Conservation (phyloP, 176 grass and related monocot genomes). For the Musa schizocarpa region DNA sequence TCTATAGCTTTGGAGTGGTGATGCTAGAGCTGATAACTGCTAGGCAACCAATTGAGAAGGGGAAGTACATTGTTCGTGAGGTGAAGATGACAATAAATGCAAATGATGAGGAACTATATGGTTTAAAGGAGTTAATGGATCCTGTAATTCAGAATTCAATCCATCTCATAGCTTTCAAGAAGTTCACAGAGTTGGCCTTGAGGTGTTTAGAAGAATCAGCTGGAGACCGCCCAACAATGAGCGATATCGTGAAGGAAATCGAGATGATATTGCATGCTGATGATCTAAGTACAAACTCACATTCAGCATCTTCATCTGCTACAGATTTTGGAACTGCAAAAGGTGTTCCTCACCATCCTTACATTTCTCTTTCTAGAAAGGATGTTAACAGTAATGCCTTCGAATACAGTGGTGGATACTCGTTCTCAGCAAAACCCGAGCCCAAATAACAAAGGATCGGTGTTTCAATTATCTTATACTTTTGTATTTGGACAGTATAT, state of each 20-base stretch:
- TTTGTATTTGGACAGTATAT: not conserved
- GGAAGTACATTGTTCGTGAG: conserved; percentile 67
- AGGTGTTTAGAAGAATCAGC: conserved; percentile 51
- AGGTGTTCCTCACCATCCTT: conserved; percentile 47
- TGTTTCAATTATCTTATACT: not conserved
- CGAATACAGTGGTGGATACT: conserved; percentile 74
- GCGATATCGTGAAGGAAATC: conserved; percentile 74
- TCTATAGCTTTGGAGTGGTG: conserved; percentile 75
- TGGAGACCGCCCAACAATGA: conserved; percentile 52
- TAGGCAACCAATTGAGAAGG: conserved; percentile 67
- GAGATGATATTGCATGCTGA: conserved; percentile 70
- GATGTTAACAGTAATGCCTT: conserved; percentile 53
- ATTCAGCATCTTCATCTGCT: conserved; percentile 46
- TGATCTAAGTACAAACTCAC: conserved; percentile 43
- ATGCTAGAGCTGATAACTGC: conserved; percentile 68
- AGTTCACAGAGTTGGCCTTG: conserved; percentile 57
- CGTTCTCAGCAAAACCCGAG: conserved; percentile 46
- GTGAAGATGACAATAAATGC: conserved; percentile 41
- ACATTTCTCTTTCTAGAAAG: conserved; percentile 52
- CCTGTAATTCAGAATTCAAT: conserved; percentile 39
- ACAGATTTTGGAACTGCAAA: conserved; percentile 45
- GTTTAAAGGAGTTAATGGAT: conserved; percentile 59
- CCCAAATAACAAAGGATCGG: conserved; percentile 38
- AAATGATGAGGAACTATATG: conserved; percentile 55
- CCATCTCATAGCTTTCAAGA: conserved; percentile 49